Percentiles rank a stretch among this genome's conserved stretches.
Evolutionary conservation across 2,329 filamentous ascomycete genomes (phyloP).

Genomic region (Xylaria sp.): DNA sequence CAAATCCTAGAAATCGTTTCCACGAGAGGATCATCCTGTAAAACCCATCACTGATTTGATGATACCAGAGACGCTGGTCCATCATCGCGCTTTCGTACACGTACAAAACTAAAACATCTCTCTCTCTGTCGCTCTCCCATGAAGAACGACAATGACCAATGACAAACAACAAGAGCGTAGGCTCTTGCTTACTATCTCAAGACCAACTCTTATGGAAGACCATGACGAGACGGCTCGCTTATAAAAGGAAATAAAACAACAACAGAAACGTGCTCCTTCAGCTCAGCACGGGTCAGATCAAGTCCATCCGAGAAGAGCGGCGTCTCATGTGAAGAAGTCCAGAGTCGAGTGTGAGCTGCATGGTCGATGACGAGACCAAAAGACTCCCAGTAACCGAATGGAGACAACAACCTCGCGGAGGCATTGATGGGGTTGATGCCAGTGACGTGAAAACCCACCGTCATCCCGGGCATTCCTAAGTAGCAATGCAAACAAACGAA

Average conservation of each 20-base stretch:
- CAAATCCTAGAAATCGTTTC: background rate
- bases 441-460: background rate
- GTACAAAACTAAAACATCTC: background rate
- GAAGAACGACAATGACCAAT: background rate
- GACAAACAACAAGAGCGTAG: background rate
- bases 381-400: background rate
- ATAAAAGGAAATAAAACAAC: background rate
- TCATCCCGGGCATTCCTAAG: background rate
- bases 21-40: background rate
- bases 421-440: background rate
- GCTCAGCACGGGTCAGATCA: background rate
- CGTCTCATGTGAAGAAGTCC: background rate
- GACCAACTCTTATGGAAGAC: background rate
- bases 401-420: background rate
- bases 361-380: background rate
- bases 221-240: background rate
- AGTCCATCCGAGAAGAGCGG: background rate
- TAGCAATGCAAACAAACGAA: background rate
- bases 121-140: too few relatives aligned
- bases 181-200: background rate
- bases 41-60: background rate
- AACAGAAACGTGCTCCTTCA: background rate
- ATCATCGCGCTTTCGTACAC: background rate
- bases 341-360: background rate
- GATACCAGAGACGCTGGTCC: background rate